A percentile compares a stretch with the other conserved stretches of the same genome.
phyloP scores from a whole-genome alignment of 805 yeast species.

The Ogataea kodamae region DNA sequence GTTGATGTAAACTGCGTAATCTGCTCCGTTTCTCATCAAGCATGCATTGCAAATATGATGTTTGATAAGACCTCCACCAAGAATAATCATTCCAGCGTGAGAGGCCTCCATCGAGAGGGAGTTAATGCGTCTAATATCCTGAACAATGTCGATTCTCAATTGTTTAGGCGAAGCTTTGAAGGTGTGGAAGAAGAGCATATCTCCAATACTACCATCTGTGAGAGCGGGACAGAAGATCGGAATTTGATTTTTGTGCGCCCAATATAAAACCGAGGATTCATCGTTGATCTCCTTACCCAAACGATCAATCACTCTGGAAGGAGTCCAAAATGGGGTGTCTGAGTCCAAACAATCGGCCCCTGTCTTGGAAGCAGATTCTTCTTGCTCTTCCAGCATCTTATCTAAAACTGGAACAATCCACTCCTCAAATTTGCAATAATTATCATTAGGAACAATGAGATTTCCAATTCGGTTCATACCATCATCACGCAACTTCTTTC shows the following conservation, averaged over 20 bases:
- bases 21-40: constrained; percentile 99
- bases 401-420: constrained; percentile 97
- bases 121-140: constrained; percentile 88
- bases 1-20: constrained; percentile 92
- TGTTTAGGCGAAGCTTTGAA: constrained; percentile 91
- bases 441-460: constrained; percentile 93
- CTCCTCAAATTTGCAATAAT: constrained; percentile 95
- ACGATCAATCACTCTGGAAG: constrained; percentile 87
- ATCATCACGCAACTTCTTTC: constrained; percentile 79
- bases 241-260: constrained; percentile 96
- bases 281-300: constrained; percentile 94
- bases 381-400: constrained; percentile 84
- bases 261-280: constrained; percentile 88
- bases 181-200: constrained; percentile 97
- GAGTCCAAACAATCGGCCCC: constrained; percentile 61
- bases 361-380: constrained; percentile 50
- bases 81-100: constrained; percentile 90
- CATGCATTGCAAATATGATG: constrained; percentile 98
- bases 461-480: constrained; percentile 99
- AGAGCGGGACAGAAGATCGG: constrained; percentile 97
- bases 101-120: constrained; percentile 94
- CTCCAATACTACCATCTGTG: constrained; percentile 98
- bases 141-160: constrained; percentile 85
- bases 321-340: constrained; percentile 83
- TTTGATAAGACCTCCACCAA: constrained; percentile 95